Base-by-base conservation (phyloP, 495 filamentous ascomycete genomes). In the Tuber magnatum region DNA sequence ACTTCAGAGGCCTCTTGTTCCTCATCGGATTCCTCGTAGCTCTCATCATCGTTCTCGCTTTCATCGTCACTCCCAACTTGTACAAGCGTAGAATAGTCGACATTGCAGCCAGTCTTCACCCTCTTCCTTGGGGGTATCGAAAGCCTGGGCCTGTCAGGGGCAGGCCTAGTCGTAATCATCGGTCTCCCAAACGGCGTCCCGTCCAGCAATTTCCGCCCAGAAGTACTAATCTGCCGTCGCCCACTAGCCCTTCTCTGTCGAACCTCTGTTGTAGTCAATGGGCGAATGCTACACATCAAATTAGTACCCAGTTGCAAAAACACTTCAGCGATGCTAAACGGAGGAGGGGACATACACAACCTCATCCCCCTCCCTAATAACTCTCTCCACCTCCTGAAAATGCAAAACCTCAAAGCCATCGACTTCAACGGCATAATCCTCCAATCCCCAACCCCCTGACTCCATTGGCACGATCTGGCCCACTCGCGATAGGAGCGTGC, bases 371-470 rank as follows among this genome's bases (percentile, higher is more conserved):
- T 95, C 91, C 69, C 91, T 90, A 69, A 97, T 86, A 39, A 96
- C 84, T 18, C 86, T 87, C 5, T 86, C 86, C 8, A 97, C 86
- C 56, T 88, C 86, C 80, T 92, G 89, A 79, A 93, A 99, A 86
- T 99, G 95, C 71, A 98, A 83, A 81, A 92, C 96, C 81, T 99
- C 95, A 74, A 91, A 98, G 61, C 89, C 92, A 5, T 85, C 86
- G 6, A 97, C 86, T 82, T 97, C 92, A 42, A 97, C 94, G 28
- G 89, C 89, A 84, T 99, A 99, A 81, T 98, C 93, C 80, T 99
- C 95, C 40, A 98, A 81, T 1, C 94, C 95, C 92, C 92, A 97
- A 75, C 91, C 87, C 73, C 84, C 88, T 61, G 91, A 91, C 83
- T 97, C 95, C 1, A 99, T 87, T 2, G 94, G 94, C 12, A 97